Base-by-base conservation (phyloP, 176 grass and related monocot genomes). In the Neostapfia colusana region DNA sequence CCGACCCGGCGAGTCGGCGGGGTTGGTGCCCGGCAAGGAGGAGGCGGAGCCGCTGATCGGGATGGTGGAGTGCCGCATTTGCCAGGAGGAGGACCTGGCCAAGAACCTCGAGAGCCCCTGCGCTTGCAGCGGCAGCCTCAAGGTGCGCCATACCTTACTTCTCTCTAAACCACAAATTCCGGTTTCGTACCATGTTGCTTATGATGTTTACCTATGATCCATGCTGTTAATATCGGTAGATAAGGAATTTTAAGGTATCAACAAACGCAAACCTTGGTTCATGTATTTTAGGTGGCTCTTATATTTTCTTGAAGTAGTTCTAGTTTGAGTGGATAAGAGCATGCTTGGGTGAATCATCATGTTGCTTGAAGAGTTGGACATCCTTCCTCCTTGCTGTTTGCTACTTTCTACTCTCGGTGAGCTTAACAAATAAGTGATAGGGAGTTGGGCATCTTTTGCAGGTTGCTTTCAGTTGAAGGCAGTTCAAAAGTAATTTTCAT, bases 81-180 rank as follows among this genome's bases (percentile, higher is more conserved):
- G 93, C 91, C 93, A 97, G 64, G 93, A 97, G 61, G 93, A 97
- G 76, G 93, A 97, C 74, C 75, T 87, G 21, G 41, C 79, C 15
- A 91, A 89, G 70, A 93, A 93, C 24, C 83, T 97, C 61, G 93
- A 93, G 88, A 91, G 75, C 10, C 93, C 93, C 35, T 97, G 93
- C 46, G 90, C 90, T 80, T 93, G 93, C 80, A 91, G 49, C 57
- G 93, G 93, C 65, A 97, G 93, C 73, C 85, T 97, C 56, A 93
- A 97, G 93, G 90, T 89, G 35, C 23, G 63, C 41, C 23, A 21
- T 80, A 8, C 49, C 62, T 61, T 17, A 27, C 27, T 82, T 65
- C 23, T 72, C 5, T 37, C 18, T n/a, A 62, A 78, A 71, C 58
- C 20, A 72, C 35, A 34, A 65, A 17, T 71, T 61, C 21, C 35